Evolutionary conservation across 2,329 filamentous ascomycete species (phyloP).

Genomic region (Aspergillus sp.): DNA sequence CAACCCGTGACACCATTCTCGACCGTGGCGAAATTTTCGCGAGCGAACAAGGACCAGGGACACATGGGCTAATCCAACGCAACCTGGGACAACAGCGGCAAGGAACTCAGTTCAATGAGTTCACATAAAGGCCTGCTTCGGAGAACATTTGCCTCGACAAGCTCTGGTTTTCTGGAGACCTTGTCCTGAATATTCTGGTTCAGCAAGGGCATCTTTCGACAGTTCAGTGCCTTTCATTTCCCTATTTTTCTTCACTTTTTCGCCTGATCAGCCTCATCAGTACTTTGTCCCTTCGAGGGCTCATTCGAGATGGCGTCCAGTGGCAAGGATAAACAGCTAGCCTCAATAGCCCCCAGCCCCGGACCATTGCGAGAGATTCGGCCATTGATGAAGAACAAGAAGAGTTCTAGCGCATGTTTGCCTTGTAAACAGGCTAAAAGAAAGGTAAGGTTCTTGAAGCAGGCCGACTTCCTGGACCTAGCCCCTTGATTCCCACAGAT

Average conservation of each 20-base stretch:
- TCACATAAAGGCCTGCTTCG: neutral
- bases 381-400: constrained; percentile 31
- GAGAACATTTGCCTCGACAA: neutral
- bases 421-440: constrained; percentile 39
- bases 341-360: constrained; percentile 29
- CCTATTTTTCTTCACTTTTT: neutral
- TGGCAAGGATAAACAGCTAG: constrained; percentile 25
- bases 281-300: too few relatives aligned
- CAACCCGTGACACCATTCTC: neutral
- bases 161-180: neutral
- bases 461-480: neutral
- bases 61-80: neutral
- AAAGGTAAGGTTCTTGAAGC: constrained; percentile 26
- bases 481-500: neutral
- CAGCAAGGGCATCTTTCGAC: neutral
- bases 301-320: constrained; percentile 17
- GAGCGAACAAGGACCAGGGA: neutral
- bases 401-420: constrained; percentile 38
- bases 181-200: neutral
- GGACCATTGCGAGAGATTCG: constrained; percentile 17
- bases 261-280: too few relatives aligned
- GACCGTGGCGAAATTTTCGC: neutral
- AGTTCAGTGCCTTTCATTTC: neutral
- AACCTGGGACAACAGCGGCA: neutral
- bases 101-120: neutral